Conservation (phyloP, 768 basidiomycete species). For the Tricholoma sp. region DNA sequence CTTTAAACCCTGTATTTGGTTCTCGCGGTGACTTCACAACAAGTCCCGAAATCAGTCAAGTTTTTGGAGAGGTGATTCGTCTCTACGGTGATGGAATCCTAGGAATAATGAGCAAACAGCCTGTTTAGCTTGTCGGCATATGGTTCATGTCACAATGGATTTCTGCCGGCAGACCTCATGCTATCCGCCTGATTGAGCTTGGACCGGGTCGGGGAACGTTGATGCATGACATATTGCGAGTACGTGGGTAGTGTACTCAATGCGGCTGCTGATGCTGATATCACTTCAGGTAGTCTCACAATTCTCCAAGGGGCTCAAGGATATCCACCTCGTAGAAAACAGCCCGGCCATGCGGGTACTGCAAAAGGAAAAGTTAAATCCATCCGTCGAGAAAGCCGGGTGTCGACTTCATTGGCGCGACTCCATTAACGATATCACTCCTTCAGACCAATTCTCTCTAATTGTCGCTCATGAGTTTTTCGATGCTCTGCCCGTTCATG, state of each 20-base stretch:
- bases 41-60: conserved; percentile 93
- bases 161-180: conserved; percentile 38
- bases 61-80: conserved; percentile 86
- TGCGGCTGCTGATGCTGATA: neutral
- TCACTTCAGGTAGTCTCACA: conserved; percentile 36
- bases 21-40: conserved; percentile 90
- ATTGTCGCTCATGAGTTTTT: conserved; percentile 97
- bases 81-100: conserved; percentile 3
- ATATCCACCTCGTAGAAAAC: conserved; percentile 79
- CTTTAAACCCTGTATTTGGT: conserved; percentile 74
- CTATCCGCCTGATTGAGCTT: conserved; percentile 78
- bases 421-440: conserved; percentile 60
- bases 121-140: conserved; percentile 69
- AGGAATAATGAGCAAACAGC: conserved; percentile 35
- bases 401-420: conserved; percentile 65
- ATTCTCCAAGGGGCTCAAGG: conserved; percentile 36
- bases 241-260: conserved; percentile 30
- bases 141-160: conserved; percentile 83
- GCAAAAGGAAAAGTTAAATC: conserved; percentile 50
- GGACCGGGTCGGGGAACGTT: conserved; percentile 94
- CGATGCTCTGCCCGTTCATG: conserved; percentile 90
- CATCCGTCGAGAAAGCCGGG: conserved; percentile 23
- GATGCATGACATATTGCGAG: conserved; percentile 84
- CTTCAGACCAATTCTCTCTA: conserved; percentile 62
- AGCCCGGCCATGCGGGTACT: conserved; percentile 59